phyloP scores from a whole-genome alignment of 1,284 basidiomycete genomes.

The Boletus mariae region DNA sequence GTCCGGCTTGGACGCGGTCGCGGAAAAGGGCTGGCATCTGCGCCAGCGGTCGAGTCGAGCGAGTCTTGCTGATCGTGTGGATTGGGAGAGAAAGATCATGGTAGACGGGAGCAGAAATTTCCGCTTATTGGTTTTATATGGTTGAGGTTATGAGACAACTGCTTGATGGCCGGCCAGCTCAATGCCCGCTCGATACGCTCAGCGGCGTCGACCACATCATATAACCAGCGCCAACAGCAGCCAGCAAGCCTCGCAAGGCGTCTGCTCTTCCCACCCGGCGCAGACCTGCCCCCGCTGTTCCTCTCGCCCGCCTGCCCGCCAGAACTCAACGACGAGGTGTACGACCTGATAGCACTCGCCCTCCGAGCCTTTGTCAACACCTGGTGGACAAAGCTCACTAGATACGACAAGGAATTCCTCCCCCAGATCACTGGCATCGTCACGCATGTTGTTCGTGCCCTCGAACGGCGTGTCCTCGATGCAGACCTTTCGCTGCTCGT shows the following conservation, averaged over 20 bases:
- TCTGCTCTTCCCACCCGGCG: slow-evolving; percentile 56
- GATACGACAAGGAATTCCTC: slow-evolving; percentile 78
- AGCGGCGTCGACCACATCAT: slow-evolving; percentile 21
- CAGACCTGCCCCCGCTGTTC: slow-evolving; percentile 54
- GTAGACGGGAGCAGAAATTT: not conserved
- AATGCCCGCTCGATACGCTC: slow-evolving; percentile 20
- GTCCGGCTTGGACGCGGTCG: slow-evolving; percentile 7
- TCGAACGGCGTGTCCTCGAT: slow-evolving; percentile 56
- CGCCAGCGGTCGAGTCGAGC: not conserved
- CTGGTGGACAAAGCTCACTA: slow-evolving; percentile 80
- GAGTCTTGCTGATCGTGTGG: slow-evolving; percentile 11
- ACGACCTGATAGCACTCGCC: slow-evolving; percentile 73
- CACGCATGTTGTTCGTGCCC: slow-evolving; percentile 50
- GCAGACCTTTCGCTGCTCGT: slow-evolving; percentile 58
- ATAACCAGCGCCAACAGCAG: slow-evolving; percentile 16
- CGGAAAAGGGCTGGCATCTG: slow-evolving; percentile 13
- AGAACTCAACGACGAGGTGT: slow-evolving; percentile 64
- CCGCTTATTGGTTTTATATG: slow-evolving; percentile 26
- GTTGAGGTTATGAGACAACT: not conserved
- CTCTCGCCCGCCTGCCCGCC: slow-evolving; percentile 38
- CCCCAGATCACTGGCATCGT: slow-evolving; percentile 65
- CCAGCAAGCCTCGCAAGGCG: slow-evolving; percentile 41
- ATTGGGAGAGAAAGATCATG: slow-evolving; percentile 20
- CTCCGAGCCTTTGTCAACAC: slow-evolving; percentile 73
- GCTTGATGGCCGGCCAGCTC: slow-evolving; percentile 10